Base-by-base conservation (phyloP, 768 basidiomycete species). In the Amanita inopinata region DNA sequence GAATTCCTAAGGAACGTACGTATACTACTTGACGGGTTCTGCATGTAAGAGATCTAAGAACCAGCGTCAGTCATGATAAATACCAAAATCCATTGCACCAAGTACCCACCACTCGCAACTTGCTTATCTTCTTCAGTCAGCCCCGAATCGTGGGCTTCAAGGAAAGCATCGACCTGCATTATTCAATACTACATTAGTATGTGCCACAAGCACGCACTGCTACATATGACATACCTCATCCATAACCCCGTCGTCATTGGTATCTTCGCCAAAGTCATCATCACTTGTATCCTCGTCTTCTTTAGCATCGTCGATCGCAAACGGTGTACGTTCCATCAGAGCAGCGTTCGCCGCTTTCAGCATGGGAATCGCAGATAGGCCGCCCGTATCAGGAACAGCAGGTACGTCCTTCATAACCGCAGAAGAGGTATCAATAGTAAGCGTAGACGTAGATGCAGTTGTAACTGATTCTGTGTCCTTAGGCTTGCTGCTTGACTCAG, bases 251-350 rank as follows among this genome's bases (percentile, higher is more conserved):
- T 70, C 76, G 64, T 42, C 40, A 2, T 42, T 19, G 12, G 7
- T 14, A 18, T 61, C 72, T 10, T 64, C 75, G 32, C 68, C 72
- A 10, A 64, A 65, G 19, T 75, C 78, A 4, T 70, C 76, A 5
- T 58, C 79, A 63, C 56, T 81, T 61, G 86, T 83, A 0, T 80
- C 81, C 19, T 86, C 87, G 8, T 83, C 85, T 45, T 89, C 87
- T 40, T 80, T 83, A 3, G 82, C 88, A 60, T 92, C 90, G 55
- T 99, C 96, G 46, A 98, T 96, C n/a, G 90, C 90, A 58, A 99
- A 99, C 49, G 84, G 83, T 18, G 89, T 91, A 32, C 94, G 70
- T 57, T 94, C 87, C 83, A 93, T 83, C 34, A 90, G 69, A 22
- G 87, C 86, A 23, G 83, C 83, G 49, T 77, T 84, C 38, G 83